phyloP scores from a whole-genome alignment of 1,284 basidiomycete genomes.

The Rhodotorula sp. region DNA sequence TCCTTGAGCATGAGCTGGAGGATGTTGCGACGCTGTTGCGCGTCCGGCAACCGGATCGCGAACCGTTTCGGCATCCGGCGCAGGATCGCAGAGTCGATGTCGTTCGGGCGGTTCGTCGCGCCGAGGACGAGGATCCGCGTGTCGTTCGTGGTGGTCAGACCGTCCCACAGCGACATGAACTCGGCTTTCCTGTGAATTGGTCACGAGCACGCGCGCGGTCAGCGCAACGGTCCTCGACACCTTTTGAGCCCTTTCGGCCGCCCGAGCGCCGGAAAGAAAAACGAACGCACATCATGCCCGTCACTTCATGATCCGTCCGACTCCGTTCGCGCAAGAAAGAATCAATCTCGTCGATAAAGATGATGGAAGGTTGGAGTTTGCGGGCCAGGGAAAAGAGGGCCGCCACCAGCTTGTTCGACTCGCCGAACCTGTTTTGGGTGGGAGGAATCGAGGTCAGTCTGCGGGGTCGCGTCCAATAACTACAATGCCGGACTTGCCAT shows the following conservation, averaged over 20 bases:
- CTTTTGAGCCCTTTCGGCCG: not conserved
- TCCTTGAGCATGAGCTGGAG: constrained; percentile 82
- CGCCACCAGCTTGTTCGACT: constrained; percentile 95
- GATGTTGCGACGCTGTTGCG: constrained; percentile 81
- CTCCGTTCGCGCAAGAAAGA: constrained; percentile 85
- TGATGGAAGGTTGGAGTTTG: constrained; percentile 72
- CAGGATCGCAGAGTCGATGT: constrained; percentile 86
- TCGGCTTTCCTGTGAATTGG: constrained; percentile 71
- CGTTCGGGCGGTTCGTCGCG: constrained; percentile 90
- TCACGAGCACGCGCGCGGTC: too few species aligned
- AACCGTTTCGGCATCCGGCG: constrained; percentile 99
- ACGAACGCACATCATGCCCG: constrained; percentile 75
- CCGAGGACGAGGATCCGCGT: constrained; percentile 86
- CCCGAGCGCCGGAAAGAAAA: not conserved
- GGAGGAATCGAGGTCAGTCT: constrained; percentile 66
- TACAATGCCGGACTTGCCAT: constrained; percentile 23
- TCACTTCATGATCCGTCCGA: constrained; percentile 92
- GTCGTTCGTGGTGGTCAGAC: constrained; percentile 73
- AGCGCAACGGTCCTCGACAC: not conserved
- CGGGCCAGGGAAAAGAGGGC: constrained; percentile 74
- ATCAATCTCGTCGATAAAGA: constrained; percentile 81
- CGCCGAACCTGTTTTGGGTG: constrained; percentile 63
- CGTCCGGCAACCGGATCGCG: constrained; percentile 77
- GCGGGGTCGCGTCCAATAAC: constrained; percentile 43
- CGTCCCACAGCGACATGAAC: constrained; percentile 99